Evolutionary conservation across 768 basidiomycete species (phyloP).

Genomic region (Tremella yokohamensis): DNA sequence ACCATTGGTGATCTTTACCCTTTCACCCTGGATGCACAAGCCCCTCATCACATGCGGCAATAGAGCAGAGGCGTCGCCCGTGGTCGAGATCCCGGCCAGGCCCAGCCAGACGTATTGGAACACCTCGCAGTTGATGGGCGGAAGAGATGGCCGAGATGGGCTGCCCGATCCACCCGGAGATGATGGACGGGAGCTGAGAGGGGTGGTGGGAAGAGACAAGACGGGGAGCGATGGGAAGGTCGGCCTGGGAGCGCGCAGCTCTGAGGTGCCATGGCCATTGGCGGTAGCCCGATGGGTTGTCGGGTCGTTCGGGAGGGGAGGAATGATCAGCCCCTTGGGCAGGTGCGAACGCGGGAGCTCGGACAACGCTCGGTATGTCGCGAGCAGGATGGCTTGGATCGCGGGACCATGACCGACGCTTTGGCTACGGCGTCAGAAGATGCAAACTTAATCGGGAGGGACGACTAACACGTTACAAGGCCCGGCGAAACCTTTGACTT

Average conservation of each 20-base stretch:
- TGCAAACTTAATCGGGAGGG: not conserved
- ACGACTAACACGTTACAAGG: slow-evolving; percentile 48
- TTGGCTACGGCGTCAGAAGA: not conserved
- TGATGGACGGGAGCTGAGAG: slow-evolving; percentile 9
- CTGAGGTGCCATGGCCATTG: not conserved
- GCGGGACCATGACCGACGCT: slow-evolving; percentile 31
- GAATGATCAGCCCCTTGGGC: slow-evolving; percentile 10
- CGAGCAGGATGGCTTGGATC: slow-evolving; percentile 31
- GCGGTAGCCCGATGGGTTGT: too few species aligned
- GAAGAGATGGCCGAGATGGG: slow-evolving; percentile 14
- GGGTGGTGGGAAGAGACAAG: slow-evolving; percentile 9
- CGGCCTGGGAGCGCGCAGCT: not conserved
- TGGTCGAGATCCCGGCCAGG: slow-evolving; percentile 34
- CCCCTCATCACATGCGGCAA: slow-evolving; percentile 18
- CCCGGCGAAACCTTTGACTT: slow-evolving; percentile 32
- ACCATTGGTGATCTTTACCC: slow-evolving; percentile 47
- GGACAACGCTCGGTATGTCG: slow-evolving; percentile 36
- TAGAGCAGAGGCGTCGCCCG: slow-evolving; percentile 28
- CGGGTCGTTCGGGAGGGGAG: not conserved
- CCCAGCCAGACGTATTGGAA: slow-evolving; percentile 46
- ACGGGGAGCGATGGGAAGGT: slow-evolving; percentile 1
- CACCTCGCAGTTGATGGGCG: slow-evolving; percentile 18
- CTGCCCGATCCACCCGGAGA: slow-evolving; percentile 1
- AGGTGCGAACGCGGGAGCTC: slow-evolving; percentile 23
- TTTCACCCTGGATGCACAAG: slow-evolving; percentile 16